Conservation (phyloP, 2,329 filamentous ascomycete genomes). For the Aspergillus fructus region DNA sequence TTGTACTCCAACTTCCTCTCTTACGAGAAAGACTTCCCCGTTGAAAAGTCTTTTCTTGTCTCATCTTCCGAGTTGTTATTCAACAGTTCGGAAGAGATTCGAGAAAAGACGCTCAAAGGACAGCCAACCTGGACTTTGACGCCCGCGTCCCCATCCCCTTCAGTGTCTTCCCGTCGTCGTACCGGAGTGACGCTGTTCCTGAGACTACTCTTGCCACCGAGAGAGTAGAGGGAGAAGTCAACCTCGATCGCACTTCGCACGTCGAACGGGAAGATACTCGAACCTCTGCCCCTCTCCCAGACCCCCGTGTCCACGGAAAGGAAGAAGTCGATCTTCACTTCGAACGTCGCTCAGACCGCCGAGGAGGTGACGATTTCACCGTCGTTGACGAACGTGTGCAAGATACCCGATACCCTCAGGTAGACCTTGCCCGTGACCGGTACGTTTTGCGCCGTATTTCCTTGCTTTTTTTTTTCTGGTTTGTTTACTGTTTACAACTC, state of each 20-base stretch:
- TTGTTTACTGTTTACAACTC: constrained; percentile 2
- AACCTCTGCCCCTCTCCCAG: constrained; percentile 65
- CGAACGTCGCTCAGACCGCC: constrained; percentile 31
- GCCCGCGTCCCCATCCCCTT: constrained; percentile 98
- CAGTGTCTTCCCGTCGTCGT: constrained; percentile 99
- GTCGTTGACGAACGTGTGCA: constrained; percentile 36
- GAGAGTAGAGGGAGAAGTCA: constrained; percentile 87
- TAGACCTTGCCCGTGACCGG: constrained; percentile 53
- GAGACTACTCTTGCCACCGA: constrained; percentile 60
- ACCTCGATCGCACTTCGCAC: constrained; percentile 70
- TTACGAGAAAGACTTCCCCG: constrained; percentile 39
- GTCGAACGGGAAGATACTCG: constrained; percentile 98
- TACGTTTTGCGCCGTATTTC: constrained; percentile 30
- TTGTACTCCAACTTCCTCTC: constrained; percentile 8
- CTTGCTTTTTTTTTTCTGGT: constrained; percentile 12
- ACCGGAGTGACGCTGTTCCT: constrained; percentile 72
- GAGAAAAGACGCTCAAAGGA: constrained; percentile 73
- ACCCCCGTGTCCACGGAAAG: constrained; percentile 67
- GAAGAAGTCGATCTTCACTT: constrained; percentile 87
- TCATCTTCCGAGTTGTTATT: constrained; percentile 48
- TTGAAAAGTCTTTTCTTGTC: constrained; percentile 49
- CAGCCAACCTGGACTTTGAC: constrained; percentile 99
- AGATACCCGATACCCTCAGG: constrained; percentile 44
- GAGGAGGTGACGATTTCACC: constrained; percentile 11
- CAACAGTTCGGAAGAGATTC: constrained; percentile 54